phyloP scores from a whole-genome alignment of 345 rosid species.

The Lepidium aucheri region DNA sequence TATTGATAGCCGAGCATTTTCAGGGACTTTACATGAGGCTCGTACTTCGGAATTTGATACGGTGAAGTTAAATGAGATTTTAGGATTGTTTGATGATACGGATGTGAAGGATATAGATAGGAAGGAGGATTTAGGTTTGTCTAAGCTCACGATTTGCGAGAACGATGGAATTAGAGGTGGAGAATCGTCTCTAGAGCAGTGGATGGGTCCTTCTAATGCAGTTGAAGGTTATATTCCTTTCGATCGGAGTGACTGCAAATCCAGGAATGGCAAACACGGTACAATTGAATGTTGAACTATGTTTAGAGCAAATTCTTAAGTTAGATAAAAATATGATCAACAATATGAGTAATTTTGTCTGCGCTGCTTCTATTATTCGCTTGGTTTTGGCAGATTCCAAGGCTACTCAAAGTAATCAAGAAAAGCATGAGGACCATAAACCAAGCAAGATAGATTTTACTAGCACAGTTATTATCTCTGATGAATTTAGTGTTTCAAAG shows the following conservation, averaged over 20 bases:
- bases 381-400: constrained; percentile 39
- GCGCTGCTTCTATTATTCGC: background rate
- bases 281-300: background rate
- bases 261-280: constrained; percentile 32
- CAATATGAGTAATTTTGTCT: background rate
- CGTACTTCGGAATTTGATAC: constrained; percentile 40
- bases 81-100: constrained; percentile 38
- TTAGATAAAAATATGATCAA: background rate
- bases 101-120: constrained; percentile 11
- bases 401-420: constrained; percentile 24
- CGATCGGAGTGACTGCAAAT: constrained; percentile 18
- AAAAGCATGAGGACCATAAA: constrained; percentile 23
- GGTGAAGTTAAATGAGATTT: constrained; percentile 35
- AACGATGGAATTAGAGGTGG: constrained; percentile 29
- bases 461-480: constrained; percentile 48
- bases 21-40: constrained; percentile 44
- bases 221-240: constrained; percentile 86
- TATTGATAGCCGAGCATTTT: constrained; percentile 45
- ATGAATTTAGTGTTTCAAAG: constrained; percentile 55
- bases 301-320: background rate
- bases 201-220: constrained; percentile 69
- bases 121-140: constrained; percentile 38
- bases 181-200: constrained; percentile 33
- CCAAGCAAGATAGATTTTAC: constrained; percentile 48
- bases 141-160: constrained; percentile 51